A percentile compares a stretch with the other conserved stretches of the same genome.
Evolutionary conservation across 345 rosid genomes (phyloP).

Genomic region (Trapa incisa): DNA sequence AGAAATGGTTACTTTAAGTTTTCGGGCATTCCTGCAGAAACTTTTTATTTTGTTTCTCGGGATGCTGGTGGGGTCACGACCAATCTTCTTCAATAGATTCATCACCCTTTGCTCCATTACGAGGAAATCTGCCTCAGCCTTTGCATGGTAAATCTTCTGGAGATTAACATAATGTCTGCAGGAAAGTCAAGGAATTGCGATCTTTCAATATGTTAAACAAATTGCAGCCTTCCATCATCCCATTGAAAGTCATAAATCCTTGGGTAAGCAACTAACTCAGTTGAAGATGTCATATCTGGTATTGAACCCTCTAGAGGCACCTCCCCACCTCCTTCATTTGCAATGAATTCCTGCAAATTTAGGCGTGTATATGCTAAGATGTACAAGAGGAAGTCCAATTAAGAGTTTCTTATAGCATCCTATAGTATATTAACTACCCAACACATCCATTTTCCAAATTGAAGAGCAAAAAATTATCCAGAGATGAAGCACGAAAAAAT

Average conservation of each 20-base stretch:
- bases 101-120: constrained; percentile 53
- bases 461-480: neutral
- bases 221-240: neutral
- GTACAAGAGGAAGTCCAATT: neutral
- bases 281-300: constrained; percentile 98
- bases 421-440: neutral
- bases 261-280: constrained; percentile 51
- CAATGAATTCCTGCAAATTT: constrained; percentile 60
- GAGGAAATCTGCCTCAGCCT: constrained; percentile 88
- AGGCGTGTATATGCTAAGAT: neutral
- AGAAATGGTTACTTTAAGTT: constrained; percentile 52
- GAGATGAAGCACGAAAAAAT: no score
- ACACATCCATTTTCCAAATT: neutral
- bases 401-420: neutral
- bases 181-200: constrained; percentile 3
- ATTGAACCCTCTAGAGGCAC: constrained; percentile 97
- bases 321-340: constrained; percentile 78
- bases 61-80: constrained; percentile 61
- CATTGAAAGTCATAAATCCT: constrained; percentile 1
- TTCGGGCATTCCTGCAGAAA: constrained; percentile 86
- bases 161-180: constrained; percentile 73
- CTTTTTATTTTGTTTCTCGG: constrained; percentile 50
- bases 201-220: neutral
- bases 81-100: constrained; percentile 53
- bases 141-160: constrained; percentile 80